Evolutionary conservation across 2,329 filamentous ascomycete genomes (phyloP).

Genomic region (Clonostachys sp.): DNA sequence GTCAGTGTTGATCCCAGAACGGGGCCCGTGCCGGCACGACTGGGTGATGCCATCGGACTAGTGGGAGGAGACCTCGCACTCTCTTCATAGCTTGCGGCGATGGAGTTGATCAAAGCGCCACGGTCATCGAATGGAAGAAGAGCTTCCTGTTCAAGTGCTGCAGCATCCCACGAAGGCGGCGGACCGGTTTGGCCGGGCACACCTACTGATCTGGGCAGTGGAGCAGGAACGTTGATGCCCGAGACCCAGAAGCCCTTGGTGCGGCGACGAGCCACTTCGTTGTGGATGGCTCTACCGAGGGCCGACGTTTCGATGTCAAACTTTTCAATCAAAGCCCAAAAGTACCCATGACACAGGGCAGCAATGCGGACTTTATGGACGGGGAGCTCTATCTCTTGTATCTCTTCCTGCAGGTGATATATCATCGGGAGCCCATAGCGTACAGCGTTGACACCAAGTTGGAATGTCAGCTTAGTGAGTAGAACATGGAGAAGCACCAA

Average conservation of each 20-base stretch:
- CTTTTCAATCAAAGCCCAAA: slow-evolving; percentile 73
- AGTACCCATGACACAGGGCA: slow-evolving; percentile 83
- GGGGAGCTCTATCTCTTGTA: slow-evolving; percentile 60
- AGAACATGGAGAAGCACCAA: slow-evolving; percentile 74
- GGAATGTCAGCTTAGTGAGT: slow-evolving; percentile 67
- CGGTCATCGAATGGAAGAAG: slow-evolving; percentile 74
- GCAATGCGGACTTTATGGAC: slow-evolving; percentile 74
- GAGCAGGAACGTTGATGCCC: slow-evolving; percentile 65
- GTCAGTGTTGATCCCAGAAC: slow-evolving; percentile 47
- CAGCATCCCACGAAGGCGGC: slow-evolving; percentile 40
- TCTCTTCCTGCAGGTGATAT: slow-evolving; percentile 81
- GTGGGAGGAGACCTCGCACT: slow-evolving; percentile 57
- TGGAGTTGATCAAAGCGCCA: slow-evolving; percentile 65
- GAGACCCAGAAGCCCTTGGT: slow-evolving; percentile 76
- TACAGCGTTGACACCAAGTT: slow-evolving; percentile 77
- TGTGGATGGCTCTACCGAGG: slow-evolving; percentile 66
- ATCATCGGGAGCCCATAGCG: slow-evolving; percentile 84
- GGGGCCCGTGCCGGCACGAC: slow-evolving; percentile 49
- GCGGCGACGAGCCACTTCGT: slow-evolving; percentile 71
- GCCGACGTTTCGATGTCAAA: slow-evolving; percentile 71
- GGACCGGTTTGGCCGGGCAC: slow-evolving; percentile 38
- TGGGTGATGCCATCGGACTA: slow-evolving; percentile 68
- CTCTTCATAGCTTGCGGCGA: slow-evolving; percentile 67
- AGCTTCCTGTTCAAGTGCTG: slow-evolving; percentile 56
- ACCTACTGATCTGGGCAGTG: slow-evolving; percentile 56